Conservation (phyloP, 2,329 filamentous ascomycete genomes). For the Phaeosphaeria sp. region DNA sequence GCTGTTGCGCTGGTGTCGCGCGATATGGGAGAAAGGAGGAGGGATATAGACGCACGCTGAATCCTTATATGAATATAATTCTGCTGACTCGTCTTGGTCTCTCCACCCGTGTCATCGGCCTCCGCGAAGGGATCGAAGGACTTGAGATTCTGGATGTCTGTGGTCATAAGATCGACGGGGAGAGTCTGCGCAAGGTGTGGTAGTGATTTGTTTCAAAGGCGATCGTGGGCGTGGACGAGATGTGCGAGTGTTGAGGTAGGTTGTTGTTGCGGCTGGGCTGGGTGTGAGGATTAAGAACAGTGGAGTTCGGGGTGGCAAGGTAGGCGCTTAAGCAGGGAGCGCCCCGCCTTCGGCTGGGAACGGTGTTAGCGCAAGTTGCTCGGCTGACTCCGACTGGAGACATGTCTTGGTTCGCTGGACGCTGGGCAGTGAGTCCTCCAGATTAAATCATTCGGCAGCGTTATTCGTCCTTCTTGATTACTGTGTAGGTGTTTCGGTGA, state of each 20-base stretch:
- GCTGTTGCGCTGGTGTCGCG: not conserved
- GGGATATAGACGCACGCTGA: slow-evolving; percentile 80
- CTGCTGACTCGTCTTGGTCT: slow-evolving; percentile 87
- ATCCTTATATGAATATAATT: slow-evolving; percentile 99
- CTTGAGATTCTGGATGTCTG: slow-evolving; percentile 54
- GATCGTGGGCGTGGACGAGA: slow-evolving; percentile 11
- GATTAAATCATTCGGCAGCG: not conserved
- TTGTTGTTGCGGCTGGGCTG: no score
- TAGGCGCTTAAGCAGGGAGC: not conserved
- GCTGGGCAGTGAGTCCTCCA: not conserved
- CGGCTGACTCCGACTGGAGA: not conserved
- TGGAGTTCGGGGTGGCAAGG: slow-evolving; percentile 7
- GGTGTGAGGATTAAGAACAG: slow-evolving; percentile 8
- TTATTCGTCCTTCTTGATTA: no score
- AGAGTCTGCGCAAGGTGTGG: slow-evolving; percentile 14
- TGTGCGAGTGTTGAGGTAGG: slow-evolving; percentile 3
- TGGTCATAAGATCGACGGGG: slow-evolving; percentile 46
- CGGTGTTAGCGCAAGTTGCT: not conserved
- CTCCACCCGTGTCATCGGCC: slow-evolving; percentile 99
- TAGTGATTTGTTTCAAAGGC: slow-evolving; percentile 6
- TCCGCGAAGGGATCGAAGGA: slow-evolving; percentile 95
- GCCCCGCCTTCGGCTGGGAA: slow-evolving; percentile 7
- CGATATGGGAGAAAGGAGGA: not conserved
- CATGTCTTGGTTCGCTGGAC: no score
- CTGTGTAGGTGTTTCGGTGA: no score